Base-by-base conservation (phyloP, 2,329 filamentous ascomycete genomes). In the Alternaria brassicicola region DNA sequence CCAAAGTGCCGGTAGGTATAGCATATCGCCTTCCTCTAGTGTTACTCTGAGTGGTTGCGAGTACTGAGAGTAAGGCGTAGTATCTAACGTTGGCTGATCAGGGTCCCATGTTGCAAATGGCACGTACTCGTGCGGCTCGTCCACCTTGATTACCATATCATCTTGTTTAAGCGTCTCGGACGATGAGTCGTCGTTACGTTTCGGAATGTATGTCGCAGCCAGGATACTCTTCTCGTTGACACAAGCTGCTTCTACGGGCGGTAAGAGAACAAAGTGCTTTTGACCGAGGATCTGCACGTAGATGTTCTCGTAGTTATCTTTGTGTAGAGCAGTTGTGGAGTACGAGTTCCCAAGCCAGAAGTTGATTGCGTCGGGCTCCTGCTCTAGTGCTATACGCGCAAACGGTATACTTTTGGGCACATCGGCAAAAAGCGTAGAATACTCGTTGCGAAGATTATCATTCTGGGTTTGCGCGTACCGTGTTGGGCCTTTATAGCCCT, bases 241-340 rank as follows among this genome's bases (percentile, higher is more conserved):
- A 61, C 88, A 90, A 0, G 89, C 82, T 64, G 88, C 85, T 61
- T 87, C 90, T 1, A 89, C 75, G 0, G 91, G 88, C n/a, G 91
- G 89, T 1, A 95, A 77, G 1, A 95, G 80, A 0, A 88, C 84
- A 66, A 95, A 95, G 65, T 90, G 86, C 73, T 95, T 95, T 55
- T 79, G 78, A 0, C 91, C 92, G 1, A 87, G 75, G 13, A 94
- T 76, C 69, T 94, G 91, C 1, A 92, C 89, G 74, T 93, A 95
- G 0, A 95, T 83, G 73, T 95, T 95, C 75, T 95, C 91, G 75
- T 93, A 94, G 68, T 90, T 90, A 78, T 95, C 92, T 69, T 89
- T 90, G 78, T 95, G 92, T 52, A 93, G 76, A 0, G 89, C 88
- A 0, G 91, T 93, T 1, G 85, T 82, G 25, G 88, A 90, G 35